phyloP scores from a whole-genome alignment of 306 rosid species.

The Prunus fruticosa region DNA sequence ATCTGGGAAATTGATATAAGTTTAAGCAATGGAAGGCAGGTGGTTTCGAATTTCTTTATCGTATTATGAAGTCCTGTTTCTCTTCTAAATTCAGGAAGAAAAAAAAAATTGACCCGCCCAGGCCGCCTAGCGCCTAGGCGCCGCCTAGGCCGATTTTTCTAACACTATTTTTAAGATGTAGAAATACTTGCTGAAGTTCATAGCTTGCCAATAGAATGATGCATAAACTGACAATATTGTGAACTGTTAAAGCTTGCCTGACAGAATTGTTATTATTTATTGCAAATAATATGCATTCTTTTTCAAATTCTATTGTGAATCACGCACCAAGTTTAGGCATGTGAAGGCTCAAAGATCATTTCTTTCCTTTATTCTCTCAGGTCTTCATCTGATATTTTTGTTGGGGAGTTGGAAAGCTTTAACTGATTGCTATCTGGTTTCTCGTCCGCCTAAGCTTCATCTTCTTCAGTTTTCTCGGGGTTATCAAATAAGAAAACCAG shows the following conservation, averaged over 20 bases:
- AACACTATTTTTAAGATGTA: background rate
- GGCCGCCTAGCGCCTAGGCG: too few species aligned
- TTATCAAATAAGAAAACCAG: conserved; percentile 40
- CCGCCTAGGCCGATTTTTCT: background rate
- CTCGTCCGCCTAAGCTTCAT: conserved; percentile 3
- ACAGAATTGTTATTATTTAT: background rate
- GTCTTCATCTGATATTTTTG: conserved; percentile 16
- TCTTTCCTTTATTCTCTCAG: conserved; percentile 28
- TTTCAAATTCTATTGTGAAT: background rate
- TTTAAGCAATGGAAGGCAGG: background rate
- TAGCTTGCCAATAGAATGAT: background rate
- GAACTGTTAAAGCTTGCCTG: background rate
- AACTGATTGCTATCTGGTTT: conserved; percentile 19
- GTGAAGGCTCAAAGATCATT: background rate
- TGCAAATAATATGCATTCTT: background rate
- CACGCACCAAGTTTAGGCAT: background rate
- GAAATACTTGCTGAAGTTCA: background rate
- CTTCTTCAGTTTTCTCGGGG: conserved; percentile 28
- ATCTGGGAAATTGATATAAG: background rate
- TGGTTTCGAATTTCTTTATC: background rate
- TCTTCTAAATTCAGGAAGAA: background rate
- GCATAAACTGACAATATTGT: background rate
- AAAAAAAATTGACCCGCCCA: too few species aligned
- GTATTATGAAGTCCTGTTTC: background rate
- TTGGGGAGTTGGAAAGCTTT: conserved; percentile 25